These are phyloP conservation scores for Candida endomychidarum DNA, from an alignment of 805 yeast genomes.

Conservation along the genomic window DNA sequence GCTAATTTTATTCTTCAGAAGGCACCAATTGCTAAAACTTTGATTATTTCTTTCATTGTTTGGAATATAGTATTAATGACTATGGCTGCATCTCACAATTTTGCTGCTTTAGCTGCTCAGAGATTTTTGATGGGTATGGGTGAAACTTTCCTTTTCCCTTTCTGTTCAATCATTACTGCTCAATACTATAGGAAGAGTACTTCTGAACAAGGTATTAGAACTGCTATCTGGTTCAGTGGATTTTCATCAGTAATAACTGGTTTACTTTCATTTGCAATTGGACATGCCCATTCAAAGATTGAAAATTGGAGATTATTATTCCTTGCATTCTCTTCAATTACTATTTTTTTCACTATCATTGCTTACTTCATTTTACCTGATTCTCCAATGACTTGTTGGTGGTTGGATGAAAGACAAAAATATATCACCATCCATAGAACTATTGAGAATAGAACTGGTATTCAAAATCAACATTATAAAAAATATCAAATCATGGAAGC, in stretches of 20 bases:
- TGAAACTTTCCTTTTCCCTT: slow-evolving; percentile 36
- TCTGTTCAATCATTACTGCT: slow-evolving; percentile 28
- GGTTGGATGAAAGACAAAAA: slow-evolving; percentile 34
- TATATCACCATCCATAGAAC: slow-evolving; percentile 34
- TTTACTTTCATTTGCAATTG: slow-evolving; percentile 31
- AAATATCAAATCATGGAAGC: slow-evolving; percentile 37
- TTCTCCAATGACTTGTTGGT: slow-evolving; percentile 35
- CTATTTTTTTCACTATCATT: slow-evolving; percentile 50
- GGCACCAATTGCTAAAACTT: slow-evolving; percentile 37
- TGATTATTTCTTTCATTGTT: slow-evolving; percentile 26
- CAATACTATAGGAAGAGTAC: slow-evolving; percentile 21
- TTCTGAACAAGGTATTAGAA: slow-evolving; percentile 23
- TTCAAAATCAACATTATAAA: slow-evolving; percentile 38
- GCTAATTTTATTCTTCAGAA: slow-evolving; percentile 38
- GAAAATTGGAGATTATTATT: slow-evolving; percentile 62
- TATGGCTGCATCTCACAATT: slow-evolving; percentile 52
- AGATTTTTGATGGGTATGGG: slow-evolving; percentile 23
- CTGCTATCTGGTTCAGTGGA: slow-evolving; percentile 38
- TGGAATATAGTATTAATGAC: slow-evolving; percentile 42
- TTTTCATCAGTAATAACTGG: slow-evolving; percentile 52
- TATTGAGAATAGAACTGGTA: slow-evolving; percentile 38
- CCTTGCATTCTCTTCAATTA: slow-evolving; percentile 57
- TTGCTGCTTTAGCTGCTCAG: slow-evolving; percentile 23
- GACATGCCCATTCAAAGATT: slow-evolving; percentile 35
- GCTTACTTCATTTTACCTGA: slow-evolving; percentile 46